Evolutionary conservation across 768 basidiomycete genomes (phyloP).

Genomic region (Calocera cornea): DNA sequence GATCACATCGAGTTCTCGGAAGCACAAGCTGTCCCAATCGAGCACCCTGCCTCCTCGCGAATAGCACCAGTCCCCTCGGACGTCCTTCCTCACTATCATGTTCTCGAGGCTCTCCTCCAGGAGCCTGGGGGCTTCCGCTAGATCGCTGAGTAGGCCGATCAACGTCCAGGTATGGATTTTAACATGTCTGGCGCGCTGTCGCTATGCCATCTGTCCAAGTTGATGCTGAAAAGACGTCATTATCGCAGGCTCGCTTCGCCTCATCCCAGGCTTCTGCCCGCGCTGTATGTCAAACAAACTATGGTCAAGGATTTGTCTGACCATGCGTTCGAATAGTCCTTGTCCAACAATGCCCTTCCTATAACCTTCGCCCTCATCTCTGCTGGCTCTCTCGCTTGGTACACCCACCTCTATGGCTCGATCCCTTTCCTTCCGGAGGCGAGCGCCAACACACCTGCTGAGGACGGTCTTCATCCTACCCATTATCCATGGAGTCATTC

Average conservation of each 20-base stretch:
- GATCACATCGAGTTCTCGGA: neutral
- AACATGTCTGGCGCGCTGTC: neutral
- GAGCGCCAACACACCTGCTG: conserved; percentile 81
- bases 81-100: neutral
- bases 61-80: conserved; percentile 1
- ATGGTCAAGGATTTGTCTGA: neutral
- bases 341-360: conserved; percentile 3
- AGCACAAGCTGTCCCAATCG: neutral
- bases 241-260: neutral
- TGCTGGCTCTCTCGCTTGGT: conserved; percentile 88
- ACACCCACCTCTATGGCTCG: conserved; percentile 83
- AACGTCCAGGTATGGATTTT: neutral
- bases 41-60: neutral
- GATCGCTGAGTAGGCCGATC: neutral
- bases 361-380: conserved; percentile 54
- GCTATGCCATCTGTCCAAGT: neutral
- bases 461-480: conserved; percentile 86
- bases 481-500: conserved; percentile 84
- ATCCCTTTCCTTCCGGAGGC: conserved; percentile 84
- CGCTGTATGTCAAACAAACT: neutral
- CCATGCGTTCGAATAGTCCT: neutral
- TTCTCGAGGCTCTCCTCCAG: conserved; percentile 6
- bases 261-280: neutral
- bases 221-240: neutral
- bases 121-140: conserved; percentile 3